Evolutionary conservation across 1,139 yeast species (phyloP), one percentile per base, ranked within the genome.

Genomic region (Zygosaccharomyces pseudobailii): DNA sequence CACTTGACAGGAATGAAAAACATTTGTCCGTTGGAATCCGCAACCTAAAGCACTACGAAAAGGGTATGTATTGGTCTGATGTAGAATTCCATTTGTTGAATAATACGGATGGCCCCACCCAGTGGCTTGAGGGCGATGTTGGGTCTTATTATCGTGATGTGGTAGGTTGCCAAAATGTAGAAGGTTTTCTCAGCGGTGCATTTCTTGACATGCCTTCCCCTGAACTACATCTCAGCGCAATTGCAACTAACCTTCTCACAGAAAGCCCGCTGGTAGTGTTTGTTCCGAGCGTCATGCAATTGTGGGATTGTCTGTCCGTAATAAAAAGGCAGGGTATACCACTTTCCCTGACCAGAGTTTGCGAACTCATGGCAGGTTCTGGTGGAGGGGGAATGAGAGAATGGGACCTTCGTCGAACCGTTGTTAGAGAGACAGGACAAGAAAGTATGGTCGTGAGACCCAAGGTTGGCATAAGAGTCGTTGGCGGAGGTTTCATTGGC

Each of bases 121-220:
- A 57, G 6, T 75, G 78, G 78, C 47, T 74, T 3, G 40, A 50
- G 2, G 47, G 55, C 2, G 53, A 59, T 3, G 57, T 54, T 6
- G 55, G 57, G 4, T 40, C 47, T 3, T 59, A 58, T 56, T 54
- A 52, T 50, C 50, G 38, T 47, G 51, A 34, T 37, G 51, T 44
- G 22, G 36, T 46, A 8, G 56, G 53, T 8, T 48, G 40, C 24
- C 32, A 28, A 20, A 34, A 40, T 17, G 30, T 31, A 1, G 34
- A 32, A 20, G 68, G 65, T 3, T 71, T 71, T 42, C 58, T 73
- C 27, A 62, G 65, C 50, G 79, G 75, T 31, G 71, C 65, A 0
- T 75, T 74, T 46, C 55, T 75, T 7, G 79, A 75, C 49, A 66
- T 75, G 66, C 76, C 78, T 3, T 69, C 66, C 17, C 68, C 73